phyloP scores from a whole-genome alignment of 2,329 filamentous ascomycete genomes.

The Cladosporium colombiae region DNA sequence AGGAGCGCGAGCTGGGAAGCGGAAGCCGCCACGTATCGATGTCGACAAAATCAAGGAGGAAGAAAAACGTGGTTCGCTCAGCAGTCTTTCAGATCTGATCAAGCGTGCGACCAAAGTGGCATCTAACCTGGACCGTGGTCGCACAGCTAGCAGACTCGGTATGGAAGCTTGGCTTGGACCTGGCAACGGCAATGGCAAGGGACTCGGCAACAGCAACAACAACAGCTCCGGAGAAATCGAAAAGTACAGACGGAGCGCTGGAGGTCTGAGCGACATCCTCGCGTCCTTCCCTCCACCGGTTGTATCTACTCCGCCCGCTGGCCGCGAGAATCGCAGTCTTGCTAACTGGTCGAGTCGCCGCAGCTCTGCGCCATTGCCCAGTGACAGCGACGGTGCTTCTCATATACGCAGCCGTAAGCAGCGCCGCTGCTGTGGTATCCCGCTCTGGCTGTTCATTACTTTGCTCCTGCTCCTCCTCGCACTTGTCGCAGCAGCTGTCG shows the following conservation, averaged over 20 bases:
- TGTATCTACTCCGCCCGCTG: not conserved
- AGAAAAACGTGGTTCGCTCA: constrained; percentile 83
- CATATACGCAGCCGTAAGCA: constrained; percentile 29
- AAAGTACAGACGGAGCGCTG: constrained; percentile 45
- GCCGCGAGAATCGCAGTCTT: constrained; percentile 11
- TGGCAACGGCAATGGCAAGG: constrained; percentile 25
- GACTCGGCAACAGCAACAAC: not conserved
- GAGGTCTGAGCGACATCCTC: constrained; percentile 65
- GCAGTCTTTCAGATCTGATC: constrained; percentile 89
- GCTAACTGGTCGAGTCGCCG: constrained; percentile 23
- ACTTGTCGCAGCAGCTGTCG: constrained; percentile 75
- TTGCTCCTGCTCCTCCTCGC: constrained; percentile 66
- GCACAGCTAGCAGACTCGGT: constrained; percentile 61
- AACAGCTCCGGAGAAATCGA: constrained; percentile 30
- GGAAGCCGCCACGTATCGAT: constrained; percentile 70
- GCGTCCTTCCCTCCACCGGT: constrained; percentile 62
- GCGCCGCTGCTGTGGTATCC: constrained; percentile 80
- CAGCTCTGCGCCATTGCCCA: constrained; percentile 29
- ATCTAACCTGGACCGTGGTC: constrained; percentile 82
- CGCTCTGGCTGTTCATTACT: constrained; percentile 74
- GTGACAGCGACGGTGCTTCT: constrained; percentile 31
- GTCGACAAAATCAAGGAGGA: constrained; percentile 79
- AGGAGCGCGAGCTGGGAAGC: constrained; percentile 43
- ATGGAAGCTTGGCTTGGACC: constrained; percentile 49
- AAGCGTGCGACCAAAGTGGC: constrained; percentile 82